phyloP scores from a whole-genome alignment of 2,329 filamentous ascomycete species.

The Fusarium buharicum region DNA sequence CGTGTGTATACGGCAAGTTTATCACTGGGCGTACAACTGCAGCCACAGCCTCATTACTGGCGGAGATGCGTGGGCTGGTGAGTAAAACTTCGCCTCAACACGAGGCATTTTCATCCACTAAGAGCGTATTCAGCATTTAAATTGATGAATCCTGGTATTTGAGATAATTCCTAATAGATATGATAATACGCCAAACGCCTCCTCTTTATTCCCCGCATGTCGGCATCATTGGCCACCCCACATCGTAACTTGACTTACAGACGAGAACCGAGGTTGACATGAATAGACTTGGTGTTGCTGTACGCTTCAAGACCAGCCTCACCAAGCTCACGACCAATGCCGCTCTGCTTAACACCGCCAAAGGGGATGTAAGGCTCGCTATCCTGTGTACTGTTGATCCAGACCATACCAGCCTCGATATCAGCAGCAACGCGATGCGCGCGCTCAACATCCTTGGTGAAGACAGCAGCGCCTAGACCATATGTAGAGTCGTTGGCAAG shows the following conservation, averaged over 20 bases:
- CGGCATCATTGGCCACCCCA: neutral
- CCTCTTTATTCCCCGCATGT: neutral
- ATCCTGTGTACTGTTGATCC: slow-evolving; percentile 56
- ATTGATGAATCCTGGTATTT: slow-evolving; percentile 18
- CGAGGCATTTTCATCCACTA: neutral
- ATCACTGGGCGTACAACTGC: slow-evolving; percentile 1
- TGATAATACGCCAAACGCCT: slow-evolving; percentile 33
- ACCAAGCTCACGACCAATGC: slow-evolving; percentile 43
- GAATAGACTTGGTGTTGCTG: slow-evolving; percentile 42
- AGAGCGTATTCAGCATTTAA: neutral
- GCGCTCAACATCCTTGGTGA: slow-evolving; percentile 82
- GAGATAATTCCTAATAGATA: slow-evolving; percentile 11
- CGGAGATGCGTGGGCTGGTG: too few species aligned
- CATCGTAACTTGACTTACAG: slow-evolving; percentile 22
- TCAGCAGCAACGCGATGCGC: slow-evolving; percentile 79
- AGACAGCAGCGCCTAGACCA: slow-evolving; percentile 81
- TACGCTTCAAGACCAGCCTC: slow-evolving; percentile 45
- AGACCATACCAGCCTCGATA: slow-evolving; percentile 74
- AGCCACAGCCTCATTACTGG: slow-evolving; percentile 18
- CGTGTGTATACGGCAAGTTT: slow-evolving; percentile 24
- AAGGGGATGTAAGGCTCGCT: slow-evolving; percentile 44
- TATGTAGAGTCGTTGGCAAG: slow-evolving; percentile 79
- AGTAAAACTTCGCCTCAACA: slow-evolving; percentile 12
- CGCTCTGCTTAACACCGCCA: slow-evolving; percentile 45
- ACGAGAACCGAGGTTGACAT: slow-evolving; percentile 43